Base-by-base conservation (phyloP, 2,329 filamentous ascomycete genomes). In the Aureobasidium leucospermi region DNA sequence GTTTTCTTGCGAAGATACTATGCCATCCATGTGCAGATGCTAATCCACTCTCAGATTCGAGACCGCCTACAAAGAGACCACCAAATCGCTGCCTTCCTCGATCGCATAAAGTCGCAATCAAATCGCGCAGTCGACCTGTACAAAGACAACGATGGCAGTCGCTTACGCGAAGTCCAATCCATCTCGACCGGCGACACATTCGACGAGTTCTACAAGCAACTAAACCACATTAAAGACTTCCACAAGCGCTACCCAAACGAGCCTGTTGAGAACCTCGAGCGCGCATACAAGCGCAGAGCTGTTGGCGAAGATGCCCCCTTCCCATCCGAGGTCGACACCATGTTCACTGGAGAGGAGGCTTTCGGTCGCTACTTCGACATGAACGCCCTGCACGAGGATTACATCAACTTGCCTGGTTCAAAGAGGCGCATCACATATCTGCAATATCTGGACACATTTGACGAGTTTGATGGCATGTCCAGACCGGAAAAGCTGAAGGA, bases 341-440 rank as follows among this genome's bases (percentile, higher is more conserved):
- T 97, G 78, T 99, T 99, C 74, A 96, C 91, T 0, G 94, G 94
- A 63, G 95, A 99, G 74, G 94, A 99, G 73, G 88, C 87, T 0
- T 96, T 88, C 68, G 94, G 94, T 45, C 88, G 90, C 66, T 99
- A 90, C 74, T 89, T 99, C 68, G 94, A 99, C 72, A 76, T 99
- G 48, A 93, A 88, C 16, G 82, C 80, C 41, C 83, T 86, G 65
- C 92, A 97, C 73, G 93, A 97, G 69, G 81, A 88, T 13, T 99
- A 91, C 70, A 81, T 96, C 62, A 99, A 99, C 70, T 79, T 99
- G 8, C 88, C 90, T 2, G 87, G 88, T 8, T 85, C 92, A 19
- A 96, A 95, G 74, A 70, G 74, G 43, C 84, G 93, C 57, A 76
- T 94, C 43, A 88, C 85, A 15, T 99, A 99, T 70, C 79, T 97